Percentiles rank a stretch among this genome's conserved stretches.
Evolutionary conservation across 2,329 filamentous ascomycete genomes (phyloP).

Genomic region (Madurella fahalii): DNA sequence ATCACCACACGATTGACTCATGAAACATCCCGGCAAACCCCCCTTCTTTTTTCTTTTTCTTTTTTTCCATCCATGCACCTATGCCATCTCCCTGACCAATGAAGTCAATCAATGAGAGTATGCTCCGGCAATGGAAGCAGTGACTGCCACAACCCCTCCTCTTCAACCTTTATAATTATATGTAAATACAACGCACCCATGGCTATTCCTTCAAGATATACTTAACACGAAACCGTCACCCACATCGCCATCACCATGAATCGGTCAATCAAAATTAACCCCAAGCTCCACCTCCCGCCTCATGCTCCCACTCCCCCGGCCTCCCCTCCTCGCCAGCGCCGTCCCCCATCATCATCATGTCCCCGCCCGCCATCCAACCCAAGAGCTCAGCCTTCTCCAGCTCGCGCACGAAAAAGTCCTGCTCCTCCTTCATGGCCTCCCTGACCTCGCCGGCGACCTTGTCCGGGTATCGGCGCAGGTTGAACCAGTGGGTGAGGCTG

Average conservation of each 20-base stretch:
- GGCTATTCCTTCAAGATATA: no score
- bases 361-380: conserved; percentile 26
- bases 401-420: conserved; percentile 76
- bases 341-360: background rate
- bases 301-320: background rate
- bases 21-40: no score
- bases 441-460: conserved; percentile 64
- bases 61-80: no score
- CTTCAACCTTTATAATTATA: no score
- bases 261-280: background rate
- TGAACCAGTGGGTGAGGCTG: conserved; percentile 91
- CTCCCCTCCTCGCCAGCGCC: background rate
- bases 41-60: no score
- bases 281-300: background rate
- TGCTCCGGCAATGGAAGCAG: no score
- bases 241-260: background rate
- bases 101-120: no score
- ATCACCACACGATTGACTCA: background rate
- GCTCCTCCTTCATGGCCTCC: conserved; percentile 69
- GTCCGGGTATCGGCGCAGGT: conserved; percentile 76
- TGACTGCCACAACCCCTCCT: no score
- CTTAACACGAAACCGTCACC: background rate
- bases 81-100: no score
- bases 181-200: no score
- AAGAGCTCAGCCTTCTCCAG: conserved; percentile 62